Evolutionary conservation across 2,329 filamentous ascomycete genomes (phyloP).

Genomic region (Sclerotiophoma versabilis): DNA sequence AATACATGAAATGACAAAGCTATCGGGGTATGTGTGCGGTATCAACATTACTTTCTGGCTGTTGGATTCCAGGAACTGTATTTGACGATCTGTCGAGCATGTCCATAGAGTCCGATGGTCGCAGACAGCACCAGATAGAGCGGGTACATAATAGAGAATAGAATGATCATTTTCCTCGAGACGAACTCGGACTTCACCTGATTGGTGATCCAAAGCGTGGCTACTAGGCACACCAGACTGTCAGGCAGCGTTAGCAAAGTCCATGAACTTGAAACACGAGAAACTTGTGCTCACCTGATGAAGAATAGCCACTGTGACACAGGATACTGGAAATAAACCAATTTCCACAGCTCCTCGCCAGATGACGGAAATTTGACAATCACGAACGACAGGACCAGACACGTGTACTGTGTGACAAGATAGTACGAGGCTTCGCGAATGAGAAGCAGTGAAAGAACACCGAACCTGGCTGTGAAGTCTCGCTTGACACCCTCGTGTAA

Average conservation of each 20-base stretch:
- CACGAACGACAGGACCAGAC: conserved; percentile 55
- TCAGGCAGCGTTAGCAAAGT: conserved; percentile 23
- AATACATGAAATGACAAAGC: neutral
- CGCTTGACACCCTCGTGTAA: conserved; percentile 40
- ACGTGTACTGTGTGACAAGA: conserved; percentile 58
- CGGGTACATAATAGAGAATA: conserved; percentile 55
- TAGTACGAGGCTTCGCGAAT: conserved; percentile 58
- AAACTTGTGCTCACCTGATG: conserved; percentile 47
- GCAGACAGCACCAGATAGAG: conserved; percentile 55
- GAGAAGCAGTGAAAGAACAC: conserved; percentile 55
- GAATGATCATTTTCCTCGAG: conserved; percentile 49
- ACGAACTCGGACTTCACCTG: conserved; percentile 57
- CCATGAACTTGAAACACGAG: neutral
- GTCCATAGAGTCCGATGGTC: conserved; percentile 56
- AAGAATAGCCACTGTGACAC: conserved; percentile 58
- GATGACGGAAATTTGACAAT: conserved; percentile 55
- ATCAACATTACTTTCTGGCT: conserved; percentile 37
- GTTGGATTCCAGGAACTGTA: conserved; percentile 60
- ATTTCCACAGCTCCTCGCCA: conserved; percentile 45
- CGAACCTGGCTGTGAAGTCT: conserved; percentile 50
- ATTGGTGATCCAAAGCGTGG: conserved; percentile 57
- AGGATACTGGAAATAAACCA: conserved; percentile 59
- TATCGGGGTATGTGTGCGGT: neutral
- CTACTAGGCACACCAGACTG: conserved; percentile 53
- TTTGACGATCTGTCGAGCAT: conserved; percentile 55